Evolutionary conservation across 176 grass and related monocot genomes (phyloP).

Genomic region (Aegilops longissima): DNA sequence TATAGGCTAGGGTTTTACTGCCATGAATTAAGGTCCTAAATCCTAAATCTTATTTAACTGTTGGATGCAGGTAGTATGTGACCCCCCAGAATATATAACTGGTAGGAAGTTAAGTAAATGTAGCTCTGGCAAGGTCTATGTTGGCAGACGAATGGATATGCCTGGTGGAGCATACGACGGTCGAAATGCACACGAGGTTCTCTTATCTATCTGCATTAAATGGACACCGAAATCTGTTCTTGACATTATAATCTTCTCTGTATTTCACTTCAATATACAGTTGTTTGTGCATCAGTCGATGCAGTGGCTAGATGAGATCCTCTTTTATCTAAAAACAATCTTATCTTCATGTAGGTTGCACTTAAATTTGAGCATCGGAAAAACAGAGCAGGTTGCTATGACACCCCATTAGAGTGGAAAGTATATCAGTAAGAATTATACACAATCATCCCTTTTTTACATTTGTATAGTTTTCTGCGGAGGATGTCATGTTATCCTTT

Average conservation of each 20-base stretch:
- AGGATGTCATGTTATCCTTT: not conserved
- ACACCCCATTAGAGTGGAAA: conserved; percentile 75
- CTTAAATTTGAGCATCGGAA: conserved; percentile 75
- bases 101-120: conserved; percentile 80
- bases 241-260: too few species aligned
- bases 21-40: not conserved
- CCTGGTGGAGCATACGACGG: conserved; percentile 47
- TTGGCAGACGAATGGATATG: conserved; percentile 58
- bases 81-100: conserved; percentile 64
- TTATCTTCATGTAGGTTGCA: conserved; percentile 49
- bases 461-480: conserved; percentile 13
- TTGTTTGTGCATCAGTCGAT: too few species aligned
- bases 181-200: conserved; percentile 69
- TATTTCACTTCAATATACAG: too few species aligned
- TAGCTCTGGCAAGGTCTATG: conserved; percentile 81
- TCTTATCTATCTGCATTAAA: conserved; percentile 20
- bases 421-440: conserved; percentile 54
- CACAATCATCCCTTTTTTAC: not conserved
- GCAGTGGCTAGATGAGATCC: not conserved
- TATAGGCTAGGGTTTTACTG: conserved; percentile 46
- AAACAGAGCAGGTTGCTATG: conserved; percentile 38
- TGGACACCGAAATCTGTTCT: not conserved
- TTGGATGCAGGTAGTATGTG: conserved; percentile 71
- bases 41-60: not conserved
- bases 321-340: not conserved